A percentile compares a stretch with the other conserved stretches of the same genome.
phyloP scores from a whole-genome alignment of 805 yeast species.

The Spathaspora boniae region DNA sequence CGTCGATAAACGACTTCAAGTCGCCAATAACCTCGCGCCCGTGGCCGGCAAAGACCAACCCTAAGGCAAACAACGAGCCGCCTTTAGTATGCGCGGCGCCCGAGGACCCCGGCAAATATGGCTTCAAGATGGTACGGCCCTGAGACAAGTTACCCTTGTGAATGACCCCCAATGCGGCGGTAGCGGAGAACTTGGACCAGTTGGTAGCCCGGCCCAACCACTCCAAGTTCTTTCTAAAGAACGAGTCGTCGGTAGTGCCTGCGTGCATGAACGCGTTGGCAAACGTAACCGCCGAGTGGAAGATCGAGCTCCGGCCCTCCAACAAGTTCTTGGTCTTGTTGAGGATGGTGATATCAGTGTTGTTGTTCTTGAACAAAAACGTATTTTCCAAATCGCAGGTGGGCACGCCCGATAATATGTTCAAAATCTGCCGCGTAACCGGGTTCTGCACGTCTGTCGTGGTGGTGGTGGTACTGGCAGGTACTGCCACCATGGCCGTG shows the following conservation, averaged over 20 bases:
- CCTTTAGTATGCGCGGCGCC: conserved; percentile 90
- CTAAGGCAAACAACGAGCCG: conserved; percentile 90
- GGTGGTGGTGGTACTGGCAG: neutral
- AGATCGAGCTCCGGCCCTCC: conserved; percentile 90
- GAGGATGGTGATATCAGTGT: conserved; percentile 78
- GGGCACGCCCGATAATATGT: conserved; percentile 85
- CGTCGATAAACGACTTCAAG: conserved; percentile 68
- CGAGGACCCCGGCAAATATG: conserved; percentile 81
- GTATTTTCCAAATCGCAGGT: conserved; percentile 91
- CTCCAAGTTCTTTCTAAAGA: conserved; percentile 84
- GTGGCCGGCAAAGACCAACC: conserved; percentile 93
- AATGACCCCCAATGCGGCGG: conserved; percentile 96
- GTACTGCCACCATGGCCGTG: conserved; percentile 24
- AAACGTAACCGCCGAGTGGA: conserved; percentile 94
- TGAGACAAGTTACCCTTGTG: conserved; percentile 92
- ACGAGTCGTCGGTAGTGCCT: conserved; percentile 93
- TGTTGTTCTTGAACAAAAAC: conserved; percentile 79
- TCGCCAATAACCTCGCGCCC: conserved; percentile 84
- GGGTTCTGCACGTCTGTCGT: too few relatives aligned
- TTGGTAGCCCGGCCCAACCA: conserved; percentile 98
- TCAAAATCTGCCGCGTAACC: conserved; percentile 46
- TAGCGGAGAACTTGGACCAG: conserved; percentile 97
- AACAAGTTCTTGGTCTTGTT: conserved; percentile 75
- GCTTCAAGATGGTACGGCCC: conserved; percentile 81
- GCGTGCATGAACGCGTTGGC: conserved; percentile 93